Conservation (phyloP, 495 filamentous ascomycete species). For the Aspergillus sclerotioniger region DNA sequence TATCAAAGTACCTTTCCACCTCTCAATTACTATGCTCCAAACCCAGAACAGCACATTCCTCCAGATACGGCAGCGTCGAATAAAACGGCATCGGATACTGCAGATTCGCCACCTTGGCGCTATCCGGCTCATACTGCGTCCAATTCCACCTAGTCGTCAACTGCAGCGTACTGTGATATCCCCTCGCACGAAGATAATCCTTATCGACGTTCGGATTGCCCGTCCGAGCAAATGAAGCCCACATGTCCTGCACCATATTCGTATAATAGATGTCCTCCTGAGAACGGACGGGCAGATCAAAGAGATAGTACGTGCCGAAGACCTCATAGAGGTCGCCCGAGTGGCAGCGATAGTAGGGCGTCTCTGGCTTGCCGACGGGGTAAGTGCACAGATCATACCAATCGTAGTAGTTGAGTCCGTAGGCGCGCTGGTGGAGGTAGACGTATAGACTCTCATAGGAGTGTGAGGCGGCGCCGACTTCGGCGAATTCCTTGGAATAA, state of each 20-base stretch:
- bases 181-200: neutral
- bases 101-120: neutral
- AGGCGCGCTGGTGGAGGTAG: neutral
- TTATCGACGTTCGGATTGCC: neutral
- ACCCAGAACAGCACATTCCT: neutral
- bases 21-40: neutral
- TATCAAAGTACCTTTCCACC: too few species aligned
- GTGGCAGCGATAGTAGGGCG: neutral
- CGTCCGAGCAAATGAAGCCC: neutral
- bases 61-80: neutral
- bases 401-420: neutral
- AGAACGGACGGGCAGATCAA: neutral
- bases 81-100: neutral
- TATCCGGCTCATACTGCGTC: neutral
- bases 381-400: neutral
- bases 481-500: neutral
- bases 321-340: neutral
- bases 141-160: neutral
- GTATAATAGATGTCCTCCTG: neutral
- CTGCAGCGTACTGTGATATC: neutral
- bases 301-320: neutral
- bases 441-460: neutral
- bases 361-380: neutral
- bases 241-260: neutral
- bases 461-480: neutral